Base-by-base conservation (phyloP, 345 rosid species). In the Syzygium jambos region DNA sequence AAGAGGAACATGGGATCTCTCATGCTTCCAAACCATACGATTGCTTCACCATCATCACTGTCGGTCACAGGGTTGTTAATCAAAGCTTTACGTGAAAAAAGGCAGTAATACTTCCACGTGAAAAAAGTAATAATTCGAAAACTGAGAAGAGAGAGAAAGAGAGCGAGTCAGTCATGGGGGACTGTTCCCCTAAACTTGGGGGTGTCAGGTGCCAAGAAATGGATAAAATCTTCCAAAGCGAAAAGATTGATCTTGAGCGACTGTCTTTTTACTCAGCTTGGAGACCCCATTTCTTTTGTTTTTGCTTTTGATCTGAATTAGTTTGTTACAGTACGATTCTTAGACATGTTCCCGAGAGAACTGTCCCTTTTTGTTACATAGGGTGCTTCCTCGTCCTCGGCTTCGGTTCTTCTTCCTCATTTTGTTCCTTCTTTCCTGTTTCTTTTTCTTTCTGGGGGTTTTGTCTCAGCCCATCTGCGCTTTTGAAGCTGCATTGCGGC, bases 31-130 rank as follows among this genome's bases (percentile, higher is more conserved):
- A 41, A 84, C 82, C 55, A 21, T 21, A 4, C 13, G 83, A 84
- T 85, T 52, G 59, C 85, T 52, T 57, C 87, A 25, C 85, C 89
- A 88, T 88, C 87, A 88, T 78, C 27, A 78, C 89, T 88, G 89
- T 88, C 89, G 89, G 89, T 88, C 87, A 59, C 89, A 88, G 86
- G 84, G 10, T 49, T 87, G 84, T 41, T 59, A 84, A 63, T 59
- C 21, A 61, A 73, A 46, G 25, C 59, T 52, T 29, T 19, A 84
- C 43, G 43, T 52, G 52, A 5, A 84, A 10, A 84, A 84, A 21
- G 52, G 17, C 56, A 3, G 86, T 61, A 38, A 54, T 85, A 55
- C n/a, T 85, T 34, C 46, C 46, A 51, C 5, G 86, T 51, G 65
- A 54, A 54, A 55, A 85, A 85, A 84, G 43, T 49, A 11, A 52